Evolutionary conservation across 2,329 filamentous ascomycete species (phyloP).

Genomic region (Orbilia javanica): DNA sequence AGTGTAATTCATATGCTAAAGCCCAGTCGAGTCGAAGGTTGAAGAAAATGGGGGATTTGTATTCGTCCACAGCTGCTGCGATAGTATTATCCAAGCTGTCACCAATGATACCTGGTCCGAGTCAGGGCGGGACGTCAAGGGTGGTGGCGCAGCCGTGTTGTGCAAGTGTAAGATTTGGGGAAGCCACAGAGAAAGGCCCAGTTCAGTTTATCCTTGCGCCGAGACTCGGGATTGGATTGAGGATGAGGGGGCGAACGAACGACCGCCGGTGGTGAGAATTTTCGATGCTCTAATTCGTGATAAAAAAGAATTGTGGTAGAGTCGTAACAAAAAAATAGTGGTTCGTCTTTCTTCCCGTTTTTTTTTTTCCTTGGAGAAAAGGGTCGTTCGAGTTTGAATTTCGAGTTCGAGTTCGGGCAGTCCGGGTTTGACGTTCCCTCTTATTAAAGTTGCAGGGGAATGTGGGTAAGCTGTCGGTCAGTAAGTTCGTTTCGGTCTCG

Average conservation of each 20-base stretch:
- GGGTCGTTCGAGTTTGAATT: not conserved
- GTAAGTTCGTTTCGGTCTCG: conserved; percentile 10
- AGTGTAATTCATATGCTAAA: not conserved
- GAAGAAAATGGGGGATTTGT: no score
- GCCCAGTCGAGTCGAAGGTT: no score
- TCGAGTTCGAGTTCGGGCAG: conserved; percentile 6
- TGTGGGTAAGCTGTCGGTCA: conserved; percentile 2
- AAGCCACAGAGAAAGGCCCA: not conserved
- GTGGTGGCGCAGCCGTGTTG: conserved; percentile 27
- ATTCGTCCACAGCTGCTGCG: not conserved
- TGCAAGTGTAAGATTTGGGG: conserved; percentile 12
- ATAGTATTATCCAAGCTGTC: conserved; percentile 12
- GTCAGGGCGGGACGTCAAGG: conserved; percentile 12
- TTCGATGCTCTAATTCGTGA: not conserved
- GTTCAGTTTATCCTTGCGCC: not conserved
- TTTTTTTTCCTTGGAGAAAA: conserved; percentile 5
- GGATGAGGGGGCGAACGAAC: not conserved
- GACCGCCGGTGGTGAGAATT: conserved; percentile 15
- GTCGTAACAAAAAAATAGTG: no score
- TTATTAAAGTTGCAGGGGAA: conserved; percentile 30
- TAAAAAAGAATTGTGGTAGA: not conserved
- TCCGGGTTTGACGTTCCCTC: conserved; percentile 6
- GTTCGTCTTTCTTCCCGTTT: no score
- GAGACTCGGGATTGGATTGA: conserved; percentile 3
- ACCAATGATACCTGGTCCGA: conserved; percentile 5